Base-by-base conservation (phyloP, 202 grass and related monocot species). In the Schoenoplectus tabernaemontani region DNA sequence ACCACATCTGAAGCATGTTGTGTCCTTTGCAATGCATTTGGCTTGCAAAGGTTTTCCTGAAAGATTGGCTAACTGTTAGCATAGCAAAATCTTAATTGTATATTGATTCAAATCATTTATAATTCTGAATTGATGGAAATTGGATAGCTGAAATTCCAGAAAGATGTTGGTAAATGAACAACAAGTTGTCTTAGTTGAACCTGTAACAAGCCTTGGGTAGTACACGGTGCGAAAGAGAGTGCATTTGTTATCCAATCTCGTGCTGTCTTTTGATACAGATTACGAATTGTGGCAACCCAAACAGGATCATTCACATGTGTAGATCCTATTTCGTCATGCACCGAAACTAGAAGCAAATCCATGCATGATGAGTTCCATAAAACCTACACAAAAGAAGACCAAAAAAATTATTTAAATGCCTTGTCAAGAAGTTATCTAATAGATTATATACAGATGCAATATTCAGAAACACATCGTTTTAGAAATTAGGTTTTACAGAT, bases 1-100 rank as follows among this genome's bases (percentile, higher is more conserved):
- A 98, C 96, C 30, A 98, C 96, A 90, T 98, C 96, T 79, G 96
- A 93, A 76, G 96, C 87, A 87, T 98, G 96, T 19, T 98, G 96
- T 83, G 91, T 92, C 79, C 91, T 90, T 86, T 98, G 96, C 78
- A 91, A 81, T 81, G 91, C 96, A 85, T 91, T 98, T 78, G 96
- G 91, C 56, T 98, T 92, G 88, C 96, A 98, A 84, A 98, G 91
- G 68, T 98, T 98, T 88, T 98, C 96, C 95, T 97, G 78, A 71
- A 20, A 87, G 34, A 73, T 33, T 41, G 79, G 82, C 56, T 30
- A 74, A 43, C 15, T 33, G 32, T 74, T 17, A 74, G 69, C 44
- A 32, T 59, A 22, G 62, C 79, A 47, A 82, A 47, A 60, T 11
- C 19, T 68, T 16, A 42, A 32, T 68, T 64, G 24, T 23, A 74